Conservation (phyloP, 164 flowering plant species). For the Vitis cinerea region DNA sequence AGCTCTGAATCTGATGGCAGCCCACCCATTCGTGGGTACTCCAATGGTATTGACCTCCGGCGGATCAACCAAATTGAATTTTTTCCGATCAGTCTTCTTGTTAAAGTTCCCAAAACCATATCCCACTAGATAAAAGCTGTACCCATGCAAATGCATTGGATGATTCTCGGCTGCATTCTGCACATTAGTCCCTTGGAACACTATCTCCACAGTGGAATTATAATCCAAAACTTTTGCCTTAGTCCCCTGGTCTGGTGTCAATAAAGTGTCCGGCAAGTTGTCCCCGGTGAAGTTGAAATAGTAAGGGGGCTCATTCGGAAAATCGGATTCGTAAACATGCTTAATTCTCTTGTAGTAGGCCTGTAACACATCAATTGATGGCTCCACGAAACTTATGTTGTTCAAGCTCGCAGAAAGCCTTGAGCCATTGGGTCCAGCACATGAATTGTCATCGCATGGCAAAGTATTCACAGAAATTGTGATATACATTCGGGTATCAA, state of each 20-base stretch:
- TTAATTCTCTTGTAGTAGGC: constrained; percentile 7
- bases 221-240: constrained; percentile 8
- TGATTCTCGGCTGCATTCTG: constrained; percentile 11
- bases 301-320: constrained; percentile 10
- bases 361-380: constrained; percentile 1
- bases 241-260: constrained; percentile 5
- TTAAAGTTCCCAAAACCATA: constrained; percentile 18
- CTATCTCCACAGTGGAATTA: constrained; percentile 20
- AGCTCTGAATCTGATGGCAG: constrained; percentile 22
- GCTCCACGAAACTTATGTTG: constrained; percentile 6
- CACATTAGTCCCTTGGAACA: constrained; percentile 17
- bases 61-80: constrained; percentile 23
- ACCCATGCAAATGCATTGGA: constrained; percentile 29
- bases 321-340: constrained; percentile 4
- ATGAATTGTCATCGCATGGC: background rate
- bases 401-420: constrained; percentile 10
- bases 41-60: constrained; percentile 19
- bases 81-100: constrained; percentile 6
- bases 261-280: background rate
- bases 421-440: constrained; percentile 4
- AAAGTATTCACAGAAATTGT: constrained; percentile 11
- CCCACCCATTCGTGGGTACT: constrained; percentile 25
- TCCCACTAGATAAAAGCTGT: constrained; percentile 25
- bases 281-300: constrained; percentile 13
- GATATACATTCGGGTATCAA: background rate